Conservation (phyloP, 2,329 filamentous ascomycete genomes). For the Pezicula carpinea region DNA sequence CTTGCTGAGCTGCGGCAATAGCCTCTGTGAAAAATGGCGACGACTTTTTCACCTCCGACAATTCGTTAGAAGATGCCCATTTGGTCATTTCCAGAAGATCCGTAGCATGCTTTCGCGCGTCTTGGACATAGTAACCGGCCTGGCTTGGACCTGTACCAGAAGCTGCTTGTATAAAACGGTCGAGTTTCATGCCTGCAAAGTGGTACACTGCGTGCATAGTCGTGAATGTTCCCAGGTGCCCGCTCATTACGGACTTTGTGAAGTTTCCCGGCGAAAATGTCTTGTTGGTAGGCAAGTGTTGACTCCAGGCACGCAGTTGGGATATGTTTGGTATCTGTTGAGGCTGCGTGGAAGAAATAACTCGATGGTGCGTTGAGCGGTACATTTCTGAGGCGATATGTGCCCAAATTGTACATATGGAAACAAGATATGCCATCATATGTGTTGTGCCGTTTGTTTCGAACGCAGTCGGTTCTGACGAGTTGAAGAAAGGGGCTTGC, state of each 20-base stretch:
- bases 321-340: slow-evolving; percentile 43
- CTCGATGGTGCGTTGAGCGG: slow-evolving; percentile 34
- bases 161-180: slow-evolving; percentile 50
- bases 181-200: slow-evolving; percentile 58
- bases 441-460: slow-evolving; percentile 29
- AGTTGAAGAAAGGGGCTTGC: slow-evolving; percentile 57
- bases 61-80: background rate
- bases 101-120: slow-evolving; percentile 47
- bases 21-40: too few species aligned
- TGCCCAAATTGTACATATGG: slow-evolving; percentile 62
- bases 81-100: slow-evolving; percentile 43
- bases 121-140: slow-evolving; percentile 40
- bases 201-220: slow-evolving; percentile 65
- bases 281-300: slow-evolving; percentile 50
- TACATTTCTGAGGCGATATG: slow-evolving; percentile 58
- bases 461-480: slow-evolving; percentile 36
- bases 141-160: slow-evolving; percentile 34
- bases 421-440: slow-evolving; percentile 53
- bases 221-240: slow-evolving; percentile 54
- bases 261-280: slow-evolving; percentile 53
- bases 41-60: background rate
- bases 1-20: too few species aligned
- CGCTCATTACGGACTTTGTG: slow-evolving; percentile 45
- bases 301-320: slow-evolving; percentile 54
- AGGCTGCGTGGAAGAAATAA: slow-evolving; percentile 21